Evolutionary conservation across 140 eudicot genomes (phyloP), one percentile per base, ranked within the genome.

Genomic region (Cichorium intybus): DNA sequence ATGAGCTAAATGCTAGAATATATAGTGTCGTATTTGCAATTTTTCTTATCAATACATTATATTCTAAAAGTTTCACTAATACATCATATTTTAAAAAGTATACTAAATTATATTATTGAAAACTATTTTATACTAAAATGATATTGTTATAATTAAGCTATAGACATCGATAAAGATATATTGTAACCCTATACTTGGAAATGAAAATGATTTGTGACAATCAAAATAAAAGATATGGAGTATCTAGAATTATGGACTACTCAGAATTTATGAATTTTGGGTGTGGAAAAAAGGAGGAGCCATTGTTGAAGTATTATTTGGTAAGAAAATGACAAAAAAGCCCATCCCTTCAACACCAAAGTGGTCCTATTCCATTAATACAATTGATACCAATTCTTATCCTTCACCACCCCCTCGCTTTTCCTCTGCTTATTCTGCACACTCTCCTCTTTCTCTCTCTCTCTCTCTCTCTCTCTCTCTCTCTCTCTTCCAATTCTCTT

Each of bases 291-390:
- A 70, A 55, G n/a, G 77, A 54, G 49, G 46, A 43, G 71, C 66
- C 35, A 55, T 26, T 63, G 61, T 70, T 61, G 62, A 69, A 56
- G 70, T 52, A 78, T 78, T 73, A 60, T 51, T 59, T 71, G 74
- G 22, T 3, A 56, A 66, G 84, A 62, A 82, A 63, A 73, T 77
- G 95, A 83, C 90, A 86, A 80, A 75, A 69, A 59, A 69, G 63
- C 81, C 90, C 95, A 83, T 86, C 87, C 90, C 85, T 57, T 86
- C 87, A 77, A 75, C 85, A 69, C 69, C 87, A 77, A 63, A 59
- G 87, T 87, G 95, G 95, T 83, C 95, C 95, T 69, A 66, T 81
- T 78, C 85, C 89, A 83, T 83, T 75, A 87, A 83, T 80, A 48
- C 87, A 77, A 8, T 64, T 78, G 85, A 74, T 78, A 50, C 87